Conservation (phyloP, 1,284 basidiomycete species). For the Naganishia cerealis region DNA sequence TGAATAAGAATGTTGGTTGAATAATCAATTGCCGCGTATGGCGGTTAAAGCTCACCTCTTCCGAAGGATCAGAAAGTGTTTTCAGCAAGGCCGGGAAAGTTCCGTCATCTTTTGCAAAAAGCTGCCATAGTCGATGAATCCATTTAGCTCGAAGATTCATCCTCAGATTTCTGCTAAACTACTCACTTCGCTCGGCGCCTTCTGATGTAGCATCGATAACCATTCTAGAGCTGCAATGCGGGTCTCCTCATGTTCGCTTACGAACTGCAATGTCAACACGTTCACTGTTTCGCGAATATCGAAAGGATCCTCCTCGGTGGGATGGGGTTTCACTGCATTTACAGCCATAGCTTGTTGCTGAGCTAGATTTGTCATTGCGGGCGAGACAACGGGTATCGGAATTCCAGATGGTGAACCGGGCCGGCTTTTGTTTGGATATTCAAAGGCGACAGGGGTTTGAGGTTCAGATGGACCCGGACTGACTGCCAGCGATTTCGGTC, state of each 20-base stretch:
- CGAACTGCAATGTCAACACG: constrained; percentile 85
- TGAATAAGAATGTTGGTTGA: constrained; percentile 10
- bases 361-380: constrained; percentile 11
- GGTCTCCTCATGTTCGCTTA: constrained; percentile 95
- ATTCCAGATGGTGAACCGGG: constrained; percentile 26
- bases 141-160: not conserved
- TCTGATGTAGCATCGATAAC: constrained; percentile 97
- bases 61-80: constrained; percentile 92
- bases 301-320: constrained; percentile 65
- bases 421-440: constrained; percentile 29
- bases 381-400: constrained; percentile 25
- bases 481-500: constrained; percentile 30
- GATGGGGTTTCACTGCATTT: not conserved
- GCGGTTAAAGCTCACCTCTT: constrained; percentile 64
- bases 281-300: constrained; percentile 91
- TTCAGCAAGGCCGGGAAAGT: constrained; percentile 94
- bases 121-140: constrained; percentile 44
- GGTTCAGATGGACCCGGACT: constrained; percentile 26
- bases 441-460: constrained; percentile 31
- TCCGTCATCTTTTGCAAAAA: constrained; percentile 91
- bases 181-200: constrained; percentile 84
- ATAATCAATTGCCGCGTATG: not conserved
- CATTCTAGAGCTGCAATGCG: constrained; percentile 93
- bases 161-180: not conserved
- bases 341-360: constrained; percentile 26